These are phyloP conservation scores for Fusarium haematococcum DNA, from an alignment of 2,329 filamentous ascomycete genomes.

Conservation along the genomic window DNA sequence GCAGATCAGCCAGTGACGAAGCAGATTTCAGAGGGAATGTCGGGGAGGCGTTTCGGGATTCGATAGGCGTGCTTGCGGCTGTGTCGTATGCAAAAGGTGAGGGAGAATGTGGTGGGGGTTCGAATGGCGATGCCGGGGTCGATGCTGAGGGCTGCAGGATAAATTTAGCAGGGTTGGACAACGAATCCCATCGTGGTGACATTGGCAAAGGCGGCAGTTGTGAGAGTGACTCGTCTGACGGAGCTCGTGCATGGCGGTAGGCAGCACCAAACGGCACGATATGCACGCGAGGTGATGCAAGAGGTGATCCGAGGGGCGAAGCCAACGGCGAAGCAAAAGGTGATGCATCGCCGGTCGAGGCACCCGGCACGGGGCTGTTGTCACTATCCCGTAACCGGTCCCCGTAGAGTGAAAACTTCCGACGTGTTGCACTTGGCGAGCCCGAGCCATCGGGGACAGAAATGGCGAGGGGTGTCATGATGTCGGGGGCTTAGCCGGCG, in stretches of 20 bases:
- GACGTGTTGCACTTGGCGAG: constrained; percentile 34
- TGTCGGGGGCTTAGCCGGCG: constrained; percentile 16
- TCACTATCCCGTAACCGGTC: constrained; percentile 36
- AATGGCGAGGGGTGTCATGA: constrained; percentile 39
- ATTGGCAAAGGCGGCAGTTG: constrained; percentile 52
- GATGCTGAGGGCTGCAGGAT: constrained; percentile 40
- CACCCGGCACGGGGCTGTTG: constrained; percentile 33
- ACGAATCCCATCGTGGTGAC: constrained; percentile 60
- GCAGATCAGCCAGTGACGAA: constrained; percentile 49
- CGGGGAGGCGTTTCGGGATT: constrained; percentile 47
- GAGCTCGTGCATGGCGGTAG: constrained; percentile 34
- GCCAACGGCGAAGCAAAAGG: constrained; percentile 40
- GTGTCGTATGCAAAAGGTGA: constrained; percentile 42
- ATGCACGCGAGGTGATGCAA: constrained; percentile 39
- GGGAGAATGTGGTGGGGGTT: constrained; percentile 42
- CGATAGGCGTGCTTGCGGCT: constrained; percentile 36
- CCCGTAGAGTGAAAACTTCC: constrained; percentile 37
- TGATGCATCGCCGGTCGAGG: constrained; percentile 36
- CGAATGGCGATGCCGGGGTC: constrained; percentile 40
- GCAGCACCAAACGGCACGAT: constrained; percentile 39
- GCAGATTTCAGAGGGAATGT: constrained; percentile 47
- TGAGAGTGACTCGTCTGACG: constrained; percentile 40
- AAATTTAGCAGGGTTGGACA: constrained; percentile 46
- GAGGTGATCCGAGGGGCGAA: constrained; percentile 34
- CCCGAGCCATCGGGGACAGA: constrained; percentile 33